Evolutionary conservation across 2,329 filamentous ascomycete species (phyloP).

Genomic region (Hypoxylon sp.): DNA sequence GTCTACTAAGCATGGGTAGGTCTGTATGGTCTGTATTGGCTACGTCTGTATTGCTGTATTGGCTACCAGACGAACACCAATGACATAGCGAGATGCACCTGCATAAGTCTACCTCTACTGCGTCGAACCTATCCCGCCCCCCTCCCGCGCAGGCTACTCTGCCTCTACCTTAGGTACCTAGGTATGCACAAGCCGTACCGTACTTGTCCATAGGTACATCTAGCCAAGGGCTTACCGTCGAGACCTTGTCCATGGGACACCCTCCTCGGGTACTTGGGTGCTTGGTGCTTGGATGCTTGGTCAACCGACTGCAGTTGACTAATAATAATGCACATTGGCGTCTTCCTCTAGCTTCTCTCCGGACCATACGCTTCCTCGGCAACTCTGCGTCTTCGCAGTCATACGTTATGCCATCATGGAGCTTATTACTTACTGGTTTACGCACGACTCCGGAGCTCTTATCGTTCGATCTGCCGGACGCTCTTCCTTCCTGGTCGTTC

Average conservation of each 20-base stretch:
- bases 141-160: slow-evolving; percentile 32
- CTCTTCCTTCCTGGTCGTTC: slow-evolving; percentile 3
- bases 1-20: slow-evolving; percentile 20
- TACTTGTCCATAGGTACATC: slow-evolving; percentile 25
- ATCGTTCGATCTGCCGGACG: slow-evolving; percentile 13
- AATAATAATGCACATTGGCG: slow-evolving; percentile 9
- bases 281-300: slow-evolving; percentile 25
- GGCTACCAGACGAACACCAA: slow-evolving; percentile 16
- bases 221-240: slow-evolving; percentile 25
- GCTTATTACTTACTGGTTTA: slow-evolving; percentile 18
- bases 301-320: slow-evolving; percentile 24
- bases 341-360: slow-evolving; percentile 16
- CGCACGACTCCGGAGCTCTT: slow-evolving; percentile 12
- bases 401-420: slow-evolving; percentile 10
- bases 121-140: slow-evolving; percentile 17
- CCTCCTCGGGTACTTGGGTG: slow-evolving; percentile 33
- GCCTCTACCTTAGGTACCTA: too few species aligned
- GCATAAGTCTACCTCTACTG: slow-evolving; percentile 34
- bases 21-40: slow-evolving; percentile 15
- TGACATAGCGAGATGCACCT: slow-evolving; percentile 28
- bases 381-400: slow-evolving; percentile 9
- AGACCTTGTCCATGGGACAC: slow-evolving; percentile 34
- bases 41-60: slow-evolving; percentile 17
- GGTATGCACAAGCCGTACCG: too few species aligned
- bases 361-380: slow-evolving; percentile 4